Base-by-base conservation (phyloP, 2,329 filamentous ascomycete species). In the Paramyrothecium roridum region DNA sequence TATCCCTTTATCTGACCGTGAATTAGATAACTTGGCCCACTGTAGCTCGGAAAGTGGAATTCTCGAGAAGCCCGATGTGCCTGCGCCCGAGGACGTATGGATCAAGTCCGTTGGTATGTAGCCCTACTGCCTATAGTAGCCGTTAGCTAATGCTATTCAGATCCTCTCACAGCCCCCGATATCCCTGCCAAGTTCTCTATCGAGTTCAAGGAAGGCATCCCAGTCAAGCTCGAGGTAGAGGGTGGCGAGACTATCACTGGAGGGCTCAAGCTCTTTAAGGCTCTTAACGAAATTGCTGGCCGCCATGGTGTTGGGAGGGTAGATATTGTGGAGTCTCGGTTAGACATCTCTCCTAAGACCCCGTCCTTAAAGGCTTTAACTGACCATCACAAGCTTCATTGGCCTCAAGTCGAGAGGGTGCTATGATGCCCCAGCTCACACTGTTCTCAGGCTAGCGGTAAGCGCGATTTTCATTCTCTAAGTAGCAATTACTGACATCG, bases 11-110 rank as follows among this genome's bases (percentile, higher is more conserved):
- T 30, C 13, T n/a, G 7, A 21, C 52, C 53, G 33, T 57, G 54
- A 19, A 22, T 21, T 11, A 12, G 54, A 54, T 46, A 85, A 85
- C 66, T 40, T 37, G 8, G 20, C 46, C 7, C 4, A 20, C 46
- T 20, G 13, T 13, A 43, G 37, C 37, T 30, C 26, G 13, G 37
- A 43, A 13, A 17, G 13, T 16, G 48, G 30, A 10, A 87, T 85
- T 59, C 78, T 89, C 48, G 86, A 88, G 70, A 79, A 81, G 55
- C 75, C 77, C n/a, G 66, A 79, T 61, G 72, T 78, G 57, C 81
- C 82, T 56, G 80, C 87, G 46, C 86, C 87, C 20, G 76, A 82
- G 61, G 84, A 90, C 65, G 85, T 91, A 80, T 91, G 88, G 88
- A 90, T 80, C 64, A 74, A 82, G 65, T 82, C 80, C n/a, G 62